Evolutionary conservation across 2,329 filamentous ascomycete species (phyloP), one percentile per base, ranked within the genome.

Genomic region (Sporothrix protearum): DNA sequence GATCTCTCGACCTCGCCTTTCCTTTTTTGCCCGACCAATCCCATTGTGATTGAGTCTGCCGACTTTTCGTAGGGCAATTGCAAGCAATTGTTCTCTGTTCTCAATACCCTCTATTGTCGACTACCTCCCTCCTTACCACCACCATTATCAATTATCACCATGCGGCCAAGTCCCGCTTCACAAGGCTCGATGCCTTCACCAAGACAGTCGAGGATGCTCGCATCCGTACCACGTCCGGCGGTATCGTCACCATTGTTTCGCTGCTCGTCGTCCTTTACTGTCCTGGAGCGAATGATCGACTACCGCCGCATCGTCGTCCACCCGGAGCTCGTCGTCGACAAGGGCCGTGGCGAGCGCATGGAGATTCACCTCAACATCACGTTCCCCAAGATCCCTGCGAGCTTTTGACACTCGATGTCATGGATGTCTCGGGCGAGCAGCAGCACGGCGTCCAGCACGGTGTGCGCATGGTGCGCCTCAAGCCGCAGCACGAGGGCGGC

Each of bases 151-250:
- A 12, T 14, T 39, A 30, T 16, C 39, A 78, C 75, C 67, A 98
- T 98, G 96, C 94, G 76, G 84, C 91, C 78, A 97, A 97, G 85
- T 97, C 93, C 77, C 91, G 96, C 81, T 97, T 99, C 80, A 97
- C 92, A 73, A 91, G 91, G 88, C 92, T 99, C 75, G 96, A 99
- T 82, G 96, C 96, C 86, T 99, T 99, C 81, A 97, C 95, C 68
- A 99, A 99, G 84, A 99, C 96, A 14, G 96, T 99, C 77, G 96
- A 99, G 81, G 96, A 99, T 89, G 96, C 96, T 76, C 89, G 96
- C 77, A 89, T 99, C 80, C 92, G 96, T 78, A 99, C 96, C 42
- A 97, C 94, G 7, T 97, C 94, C 2, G 96, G 96, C 75, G 96
- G 96, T 76, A 89, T 99, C 76, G 93, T 99, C 78, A 99, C 96